Percentiles rank a stretch among this genome's conserved stretches.
phyloP scores from a whole-genome alignment of 305 asterid species.

The Fraxinus baroniana region DNA sequence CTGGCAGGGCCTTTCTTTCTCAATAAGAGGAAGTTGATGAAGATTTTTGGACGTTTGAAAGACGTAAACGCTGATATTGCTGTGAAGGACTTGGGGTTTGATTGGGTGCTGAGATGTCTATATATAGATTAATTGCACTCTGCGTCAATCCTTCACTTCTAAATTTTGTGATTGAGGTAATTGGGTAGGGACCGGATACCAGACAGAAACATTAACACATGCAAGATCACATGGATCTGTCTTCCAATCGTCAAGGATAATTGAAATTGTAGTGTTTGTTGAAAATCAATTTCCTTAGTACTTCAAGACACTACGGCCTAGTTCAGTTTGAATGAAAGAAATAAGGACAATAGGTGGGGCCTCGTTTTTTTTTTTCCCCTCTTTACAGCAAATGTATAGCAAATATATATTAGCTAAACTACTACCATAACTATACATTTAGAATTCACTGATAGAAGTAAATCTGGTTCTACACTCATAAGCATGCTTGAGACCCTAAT shows the following conservation, averaged over 20 bases:
- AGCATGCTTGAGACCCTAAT: too few species aligned
- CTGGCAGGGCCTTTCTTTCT: background rate
- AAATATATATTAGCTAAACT: too few species aligned
- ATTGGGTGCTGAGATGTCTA: background rate
- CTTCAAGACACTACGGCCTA: background rate
- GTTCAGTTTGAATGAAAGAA: too few species aligned
- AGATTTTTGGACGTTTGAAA: background rate
- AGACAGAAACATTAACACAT: constrained; percentile 7
- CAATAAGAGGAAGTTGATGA: background rate
- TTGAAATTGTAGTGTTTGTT: background rate
- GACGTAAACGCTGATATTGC: background rate
- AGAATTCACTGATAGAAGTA: too few species aligned
- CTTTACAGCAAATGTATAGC: too few species aligned
- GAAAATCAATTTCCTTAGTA: background rate
- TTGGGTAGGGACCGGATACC: background rate
- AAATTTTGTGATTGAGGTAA: background rate
- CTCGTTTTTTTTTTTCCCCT: too few species aligned
- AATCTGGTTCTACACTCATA: too few species aligned
- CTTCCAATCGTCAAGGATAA: background rate
- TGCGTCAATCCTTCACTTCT: background rate
- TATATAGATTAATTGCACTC: background rate
- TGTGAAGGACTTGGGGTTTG: background rate
- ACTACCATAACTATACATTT: too few species aligned
- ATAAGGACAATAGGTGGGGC: too few species aligned
- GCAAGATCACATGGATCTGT: constrained; percentile 28